Conservation (phyloP, 768 basidiomycete genomes). For the Podaxis sp. region DNA sequence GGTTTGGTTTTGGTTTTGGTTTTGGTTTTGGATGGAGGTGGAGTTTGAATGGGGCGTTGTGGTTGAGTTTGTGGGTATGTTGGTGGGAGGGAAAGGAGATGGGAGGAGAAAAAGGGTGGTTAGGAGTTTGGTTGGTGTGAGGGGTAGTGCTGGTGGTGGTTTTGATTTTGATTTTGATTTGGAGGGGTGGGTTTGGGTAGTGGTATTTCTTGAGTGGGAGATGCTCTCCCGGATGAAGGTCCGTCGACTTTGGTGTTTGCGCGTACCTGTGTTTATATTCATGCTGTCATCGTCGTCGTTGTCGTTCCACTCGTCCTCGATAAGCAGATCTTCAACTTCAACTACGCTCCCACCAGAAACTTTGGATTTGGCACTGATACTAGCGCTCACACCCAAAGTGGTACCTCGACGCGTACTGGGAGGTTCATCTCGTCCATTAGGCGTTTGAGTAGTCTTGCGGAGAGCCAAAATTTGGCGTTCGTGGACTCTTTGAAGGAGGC, state of each 20-base stretch:
- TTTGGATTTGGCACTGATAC: not conserved
- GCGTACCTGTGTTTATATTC: not conserved
- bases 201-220: not conserved
- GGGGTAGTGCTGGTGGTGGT: not conserved
- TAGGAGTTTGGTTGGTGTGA: not conserved
- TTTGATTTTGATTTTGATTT: not conserved
- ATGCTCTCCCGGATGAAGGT: not conserved
- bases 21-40: not conserved
- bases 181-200: not conserved
- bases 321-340: constrained; percentile 6
- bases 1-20: not conserved
- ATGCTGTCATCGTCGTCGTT: not conserved
- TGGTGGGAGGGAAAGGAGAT: not conserved
- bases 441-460: not conserved
- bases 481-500: not conserved
- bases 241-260: not conserved
- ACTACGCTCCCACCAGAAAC: not conserved
- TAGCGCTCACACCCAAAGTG: not conserved
- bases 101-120: not conserved
- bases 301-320: not conserved
- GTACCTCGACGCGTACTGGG: not conserved
- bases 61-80: not conserved
- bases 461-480: not conserved
- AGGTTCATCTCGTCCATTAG: not conserved
- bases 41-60: not conserved